Evolutionary conservation across 768 basidiomycete genomes (phyloP), one percentile per base, ranked within the genome.

Genomic region (Neoboletus brunneissimus): DNA sequence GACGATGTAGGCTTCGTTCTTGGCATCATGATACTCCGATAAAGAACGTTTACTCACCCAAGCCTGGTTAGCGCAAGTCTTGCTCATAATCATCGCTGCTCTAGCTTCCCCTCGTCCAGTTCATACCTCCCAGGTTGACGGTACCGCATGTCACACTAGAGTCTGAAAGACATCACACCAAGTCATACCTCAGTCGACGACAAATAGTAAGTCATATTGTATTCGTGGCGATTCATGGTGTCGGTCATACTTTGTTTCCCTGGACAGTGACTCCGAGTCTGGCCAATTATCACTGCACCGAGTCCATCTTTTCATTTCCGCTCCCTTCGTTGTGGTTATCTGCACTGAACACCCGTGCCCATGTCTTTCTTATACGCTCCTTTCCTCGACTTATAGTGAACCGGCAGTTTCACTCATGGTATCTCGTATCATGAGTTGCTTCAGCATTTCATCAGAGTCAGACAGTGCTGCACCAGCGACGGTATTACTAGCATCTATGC

Each of bases 1-100:
- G 56, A 57, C 34, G 29, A 56, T 57, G 54, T 57, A 57, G 56
- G 56, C 56, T 57, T 40, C 48, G 48, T 42, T 37, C 0, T 3
- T 22, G 32, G 10, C 56, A 57, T 57, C 56, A 57, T 23, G 2
- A 15, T 10, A 3, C 1, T 20, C 9, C 23, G 5, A 7, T 1
- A 35, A 56, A 15, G 18, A 29, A 48, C 6, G 2, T 20, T 5
- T 10, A 48, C 56, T 57, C 37, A 57, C 56, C 35, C n/a, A 10
- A n/a, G 29, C 16, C 10, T 20, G 42, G 27, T 5, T 5, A 6
- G 27, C 27, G 7, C 27, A 5, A 5, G 41, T 25, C 4, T 23
- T 16, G 23, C 22, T 23, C 22, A 13, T 8, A 5, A 27, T 27
- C 12, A 18, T 27, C 18, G 16, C 32, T 10, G 8, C 18, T 20